Conservation (phyloP, 495 filamentous ascomycete genomes). For the Ascodesmis nigricans region DNA sequence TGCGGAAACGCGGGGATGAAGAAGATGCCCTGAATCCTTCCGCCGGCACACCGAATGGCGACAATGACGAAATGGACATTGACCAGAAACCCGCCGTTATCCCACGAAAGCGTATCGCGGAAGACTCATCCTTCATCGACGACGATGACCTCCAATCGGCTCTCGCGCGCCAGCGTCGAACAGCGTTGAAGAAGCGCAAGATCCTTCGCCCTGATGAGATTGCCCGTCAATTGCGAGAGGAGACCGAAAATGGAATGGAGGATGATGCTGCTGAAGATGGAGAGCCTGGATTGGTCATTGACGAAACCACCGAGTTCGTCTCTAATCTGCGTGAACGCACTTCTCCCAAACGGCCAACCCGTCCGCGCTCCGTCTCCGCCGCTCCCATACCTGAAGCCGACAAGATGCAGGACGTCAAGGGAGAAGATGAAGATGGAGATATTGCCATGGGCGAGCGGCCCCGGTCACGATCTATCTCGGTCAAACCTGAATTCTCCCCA, state of each 20-base stretch:
- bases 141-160: slow-evolving; percentile 83
- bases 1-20: slow-evolving; percentile 41
- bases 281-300: slow-evolving; percentile 60
- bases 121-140: slow-evolving; percentile 56
- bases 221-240: slow-evolving; percentile 58
- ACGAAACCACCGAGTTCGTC: slow-evolving; percentile 89
- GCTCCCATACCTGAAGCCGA: slow-evolving; percentile 18
- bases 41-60: slow-evolving; percentile 17
- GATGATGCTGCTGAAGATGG: slow-evolving; percentile 30
- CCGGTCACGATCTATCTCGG: background rate
- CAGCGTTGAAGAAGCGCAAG: slow-evolving; percentile 78
- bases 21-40: slow-evolving; percentile 41
- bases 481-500: slow-evolving; percentile 28
- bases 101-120: slow-evolving; percentile 37
- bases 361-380: slow-evolving; percentile 24
- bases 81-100: slow-evolving; percentile 31
- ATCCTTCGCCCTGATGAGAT: slow-evolving; percentile 63
- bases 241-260: slow-evolving; percentile 27
- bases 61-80: slow-evolving; percentile 46
- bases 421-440: slow-evolving; percentile 32
- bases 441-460: slow-evolving; percentile 36
- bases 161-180: slow-evolving; percentile 54
- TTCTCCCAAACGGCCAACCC: slow-evolving; percentile 38
- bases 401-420: slow-evolving; percentile 24
- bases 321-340: slow-evolving; percentile 50